phyloP scores from a whole-genome alignment of 2,329 filamentous ascomycete genomes.

The Blastomyces parvus region DNA sequence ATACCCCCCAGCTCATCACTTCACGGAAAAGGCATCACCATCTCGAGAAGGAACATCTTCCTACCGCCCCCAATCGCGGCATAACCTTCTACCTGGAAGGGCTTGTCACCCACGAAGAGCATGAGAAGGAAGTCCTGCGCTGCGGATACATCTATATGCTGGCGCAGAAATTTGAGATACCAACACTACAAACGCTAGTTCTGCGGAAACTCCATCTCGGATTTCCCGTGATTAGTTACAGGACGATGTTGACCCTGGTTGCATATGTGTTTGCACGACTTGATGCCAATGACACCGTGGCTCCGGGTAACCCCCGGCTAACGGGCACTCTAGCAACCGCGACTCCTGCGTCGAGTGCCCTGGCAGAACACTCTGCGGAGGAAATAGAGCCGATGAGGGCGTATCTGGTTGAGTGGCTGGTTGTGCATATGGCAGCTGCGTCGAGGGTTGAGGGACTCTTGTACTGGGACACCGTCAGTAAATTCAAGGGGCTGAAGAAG shows the following conservation, averaged over 20 bases:
- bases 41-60: background rate
- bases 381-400: constrained; percentile 10
- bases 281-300: background rate
- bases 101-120: constrained; percentile 3
- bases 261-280: constrained; percentile 4
- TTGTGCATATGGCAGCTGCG: background rate
- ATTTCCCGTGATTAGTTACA: constrained; percentile 1
- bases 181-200: constrained; percentile 6
- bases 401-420: constrained; percentile 11
- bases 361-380: background rate
- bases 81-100: constrained; percentile 11
- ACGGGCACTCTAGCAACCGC: background rate
- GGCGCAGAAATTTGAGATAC: constrained; percentile 8
- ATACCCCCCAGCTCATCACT: background rate
- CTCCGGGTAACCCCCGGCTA: background rate
- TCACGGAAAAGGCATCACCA: background rate
- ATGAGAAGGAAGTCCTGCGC: constrained; percentile 8
- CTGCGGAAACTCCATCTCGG: constrained; percentile 9
- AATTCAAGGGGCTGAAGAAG: constrained; percentile 5
- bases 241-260: constrained; percentile 2
- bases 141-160: constrained; percentile 7
- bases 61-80: background rate
- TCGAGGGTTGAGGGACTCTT: background rate
- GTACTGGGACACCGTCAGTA: constrained; percentile 1
- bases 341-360: background rate